phyloP scores from a whole-genome alignment of 306 rosid genomes.

The Cicer chorassanicum region DNA sequence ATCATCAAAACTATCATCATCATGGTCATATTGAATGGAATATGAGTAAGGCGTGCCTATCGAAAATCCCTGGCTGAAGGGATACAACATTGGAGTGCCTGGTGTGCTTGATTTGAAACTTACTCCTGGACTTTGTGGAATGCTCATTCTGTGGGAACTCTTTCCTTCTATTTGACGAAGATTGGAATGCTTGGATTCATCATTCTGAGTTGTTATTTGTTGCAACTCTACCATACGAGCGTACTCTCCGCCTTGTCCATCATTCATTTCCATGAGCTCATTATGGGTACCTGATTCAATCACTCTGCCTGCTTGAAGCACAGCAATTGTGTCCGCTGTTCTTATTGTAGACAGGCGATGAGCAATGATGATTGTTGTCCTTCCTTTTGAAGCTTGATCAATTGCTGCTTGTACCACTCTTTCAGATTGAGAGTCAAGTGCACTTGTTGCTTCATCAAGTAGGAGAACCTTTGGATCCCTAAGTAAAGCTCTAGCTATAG shows the following conservation, averaged over 20 bases:
- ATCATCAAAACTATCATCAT: conserved; percentile 64
- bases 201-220: conserved; percentile 55
- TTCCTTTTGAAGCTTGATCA: conserved; percentile 87
- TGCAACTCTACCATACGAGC: conserved; percentile 82
- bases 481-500: conserved; percentile 84
- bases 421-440: conserved; percentile 82
- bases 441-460: conserved; percentile 94
- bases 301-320: conserved; percentile 73
- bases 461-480: conserved; percentile 83
- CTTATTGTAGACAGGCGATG: conserved; percentile 77
- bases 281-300: conserved; percentile 72
- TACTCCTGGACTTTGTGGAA: conserved; percentile 62
- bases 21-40: conserved; percentile 66
- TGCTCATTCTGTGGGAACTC: conserved; percentile 56
- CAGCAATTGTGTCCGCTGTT: conserved; percentile 64
- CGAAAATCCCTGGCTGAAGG: conserved; percentile 70
- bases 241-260: conserved; percentile 70
- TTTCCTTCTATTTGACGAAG: conserved; percentile 50
- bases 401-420: conserved; percentile 82
- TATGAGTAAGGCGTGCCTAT: conserved; percentile 84
- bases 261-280: conserved; percentile 64
- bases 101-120: conserved; percentile 65
- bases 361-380: conserved; percentile 80
- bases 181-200: conserved; percentile 48
- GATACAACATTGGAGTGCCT: conserved; percentile 56